Percentiles rank a stretch among this genome's conserved stretches.
Conservation (phyloP, 1,139 yeast genomes). For the Candida sanyaensis region DNA sequence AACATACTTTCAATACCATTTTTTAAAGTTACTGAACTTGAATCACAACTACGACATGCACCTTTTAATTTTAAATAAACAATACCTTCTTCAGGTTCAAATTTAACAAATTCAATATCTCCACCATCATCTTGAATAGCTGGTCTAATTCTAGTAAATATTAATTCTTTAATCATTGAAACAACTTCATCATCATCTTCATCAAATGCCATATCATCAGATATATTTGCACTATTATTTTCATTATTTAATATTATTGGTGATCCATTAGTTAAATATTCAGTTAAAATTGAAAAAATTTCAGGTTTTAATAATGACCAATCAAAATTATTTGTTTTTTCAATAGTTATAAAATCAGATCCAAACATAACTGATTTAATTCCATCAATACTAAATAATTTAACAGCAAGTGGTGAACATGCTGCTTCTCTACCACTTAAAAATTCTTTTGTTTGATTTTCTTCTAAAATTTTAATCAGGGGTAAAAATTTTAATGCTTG, state of each 20-base stretch:
- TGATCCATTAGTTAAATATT: constrained; percentile 76
- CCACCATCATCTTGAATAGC: constrained; percentile 91
- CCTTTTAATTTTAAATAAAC: constrained; percentile 70
- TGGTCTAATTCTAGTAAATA: constrained; percentile 93
- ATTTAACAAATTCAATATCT: constrained; percentile 71
- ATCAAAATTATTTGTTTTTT: constrained; percentile 55
- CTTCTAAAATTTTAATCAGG: constrained; percentile 37
- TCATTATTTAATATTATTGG: constrained; percentile 47
- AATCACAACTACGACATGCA: constrained; percentile 79
- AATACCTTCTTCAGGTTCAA: constrained; percentile 62
- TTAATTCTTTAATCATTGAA: constrained; percentile 87
- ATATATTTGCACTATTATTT: constrained; percentile 16
- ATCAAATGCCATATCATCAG: constrained; percentile 39
- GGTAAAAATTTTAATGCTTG: constrained; percentile 51
- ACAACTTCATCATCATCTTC: constrained; percentile 80
- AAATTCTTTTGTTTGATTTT: constrained; percentile 54
- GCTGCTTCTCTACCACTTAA: constrained; percentile 58
- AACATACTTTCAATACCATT: constrained; percentile 83
- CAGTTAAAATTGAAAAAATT: constrained; percentile 81
- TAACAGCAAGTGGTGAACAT: constrained; percentile 55
- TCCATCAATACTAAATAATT: constrained; percentile 53
- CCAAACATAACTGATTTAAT: constrained; percentile 56
- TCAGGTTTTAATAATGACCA: constrained; percentile 91
- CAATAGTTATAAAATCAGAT: constrained; percentile 77
- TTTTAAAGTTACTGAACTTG: constrained; percentile 72